Base-by-base conservation (phyloP, 2,329 filamentous ascomycete species). In the Hypoxylon sp. region DNA sequence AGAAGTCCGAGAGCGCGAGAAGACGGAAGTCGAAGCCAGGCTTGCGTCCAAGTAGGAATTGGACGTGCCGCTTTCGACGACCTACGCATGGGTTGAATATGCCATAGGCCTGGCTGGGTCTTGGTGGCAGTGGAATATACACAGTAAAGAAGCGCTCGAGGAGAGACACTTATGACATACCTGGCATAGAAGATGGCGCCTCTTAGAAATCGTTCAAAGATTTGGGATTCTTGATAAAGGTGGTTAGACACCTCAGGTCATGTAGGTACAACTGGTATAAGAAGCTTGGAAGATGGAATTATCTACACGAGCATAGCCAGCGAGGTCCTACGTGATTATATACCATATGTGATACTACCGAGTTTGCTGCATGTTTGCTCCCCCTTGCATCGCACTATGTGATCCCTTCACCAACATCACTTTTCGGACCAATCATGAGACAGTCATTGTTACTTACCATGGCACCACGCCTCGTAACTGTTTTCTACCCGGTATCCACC, bases 21-120 rank as follows among this genome's bases (percentile, higher is more conserved):
- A 82, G 77, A 72, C 75, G 66, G 92, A 89, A 82, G 87, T 91
- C 63, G 93, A 97, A 81, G 77, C 42, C 20, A 20, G 15, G 1
- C 42, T 40, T 18, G 42, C 2, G 18, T 21, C 47, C 42, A 55
- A 53, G 48, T 60, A 60, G 52, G 38, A 46, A 42, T 20, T 31
- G 38, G 51, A 43, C 33, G n/a, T n/a, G n/a, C n/a, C n/a, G n/a
- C n/a, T n/a, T n/a, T n/a, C n/a, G n/a, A n/a, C n/a, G n/a, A n/a
- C n/a, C n/a, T 38, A 10, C 43, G 24, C 29, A 15, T 37, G 13
- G 40, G 48, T 21, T 52, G 26, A 37, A 15, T 46, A 40, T 45
- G 31, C 17, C 15, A 33, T 41, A 40, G 18, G n/a, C 15, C 9
- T 29, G 1, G 8, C 4, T n/a, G 68, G 83, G 90, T 27, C 15